Base-by-base conservation (phyloP, 306 rosid genomes). In the Corylus heterophylla region DNA sequence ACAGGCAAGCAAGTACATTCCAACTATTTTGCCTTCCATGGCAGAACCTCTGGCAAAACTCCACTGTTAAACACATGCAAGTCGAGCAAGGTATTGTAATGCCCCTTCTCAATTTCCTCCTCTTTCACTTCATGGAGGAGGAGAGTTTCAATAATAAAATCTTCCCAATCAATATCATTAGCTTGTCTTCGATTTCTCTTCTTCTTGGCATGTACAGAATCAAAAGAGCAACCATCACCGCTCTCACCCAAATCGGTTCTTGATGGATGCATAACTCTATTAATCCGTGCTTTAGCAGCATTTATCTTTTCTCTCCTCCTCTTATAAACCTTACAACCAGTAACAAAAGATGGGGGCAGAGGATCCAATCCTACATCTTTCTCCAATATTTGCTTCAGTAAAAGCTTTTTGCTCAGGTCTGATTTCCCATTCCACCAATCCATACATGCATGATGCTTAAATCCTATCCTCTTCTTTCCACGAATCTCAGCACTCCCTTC, bases 401-500 rank as follows among this genome's bases (percentile, higher is more conserved):
- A 63, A 80, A 91, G 94, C 84, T 89, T 89, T 78, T 83, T 88
- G 86, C 91, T 91, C 78, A 91, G 67, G 29, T 85, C 93, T n/a
- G 98, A 89, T 74, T 90, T 85, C 29, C 94, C 98, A 82, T 83
- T 74, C 98, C 97, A 93, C 97, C 98, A 93, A 64, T 93, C 89
- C 1, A 83, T 54, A 71, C 91, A 87, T 0, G 75, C 83, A 12
- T 27, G 78, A 72, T 80, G 69, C 67, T 81, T 87, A 52, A 80
- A 39, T 44, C 42, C 63, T 27, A n/a, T 76, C 70, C 70, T 52
- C 51, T 68, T 77, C 51, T 81, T 85, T 73, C 76, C 73, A 54
- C 42, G 78, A 78, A 76, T 74, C 70, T 62, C 80, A 22, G 9
- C 82, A 52, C 42, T 74, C 73, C 68, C 90, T 12, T 74, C 78